These are phyloP conservation scores for Stemphylium vesicarium DNA, from an alignment of 2,329 filamentous ascomycete genomes.

Conservation along the genomic window DNA sequence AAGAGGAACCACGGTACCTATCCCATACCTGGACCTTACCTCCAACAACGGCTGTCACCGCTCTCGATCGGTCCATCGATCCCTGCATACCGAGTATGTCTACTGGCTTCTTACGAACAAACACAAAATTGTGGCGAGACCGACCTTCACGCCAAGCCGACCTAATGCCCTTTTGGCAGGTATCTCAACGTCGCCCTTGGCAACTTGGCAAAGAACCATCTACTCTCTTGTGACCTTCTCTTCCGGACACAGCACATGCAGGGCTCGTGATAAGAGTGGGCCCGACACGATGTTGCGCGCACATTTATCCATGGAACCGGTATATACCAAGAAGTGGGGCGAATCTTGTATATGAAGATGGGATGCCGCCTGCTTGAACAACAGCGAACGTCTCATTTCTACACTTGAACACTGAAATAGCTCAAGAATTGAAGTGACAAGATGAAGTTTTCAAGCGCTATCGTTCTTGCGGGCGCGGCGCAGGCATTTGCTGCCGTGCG, in stretches of 20 bases:
- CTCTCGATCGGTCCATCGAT: background rate
- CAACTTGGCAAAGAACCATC: conserved; percentile 25
- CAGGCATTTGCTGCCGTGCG: conserved; percentile 32
- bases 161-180: conserved; percentile 37
- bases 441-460: conserved; percentile 37
- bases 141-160: conserved; percentile 27
- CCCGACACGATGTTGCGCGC: conserved; percentile 14
- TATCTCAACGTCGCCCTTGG: conserved; percentile 35
- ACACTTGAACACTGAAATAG: background rate
- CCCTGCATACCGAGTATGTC: background rate
- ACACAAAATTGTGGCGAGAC: conserved; percentile 1
- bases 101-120: background rate
- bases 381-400: too few relatives aligned
- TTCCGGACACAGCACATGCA: conserved; percentile 34
- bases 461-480: conserved; percentile 33
- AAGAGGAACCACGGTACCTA: too few relatives aligned
- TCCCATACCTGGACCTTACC: background rate
- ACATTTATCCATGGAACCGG: conserved; percentile 18
- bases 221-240: conserved; percentile 42
- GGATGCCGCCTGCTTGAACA: background rate
- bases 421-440: conserved; percentile 7
- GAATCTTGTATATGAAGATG: conserved; percentile 22
- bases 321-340: conserved; percentile 6
- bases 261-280: conserved; percentile 31
- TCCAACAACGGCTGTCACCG: background rate